Evolutionary conservation across 805 yeast species (phyloP).

Genomic region (Nakazawaea molendinolei): DNA sequence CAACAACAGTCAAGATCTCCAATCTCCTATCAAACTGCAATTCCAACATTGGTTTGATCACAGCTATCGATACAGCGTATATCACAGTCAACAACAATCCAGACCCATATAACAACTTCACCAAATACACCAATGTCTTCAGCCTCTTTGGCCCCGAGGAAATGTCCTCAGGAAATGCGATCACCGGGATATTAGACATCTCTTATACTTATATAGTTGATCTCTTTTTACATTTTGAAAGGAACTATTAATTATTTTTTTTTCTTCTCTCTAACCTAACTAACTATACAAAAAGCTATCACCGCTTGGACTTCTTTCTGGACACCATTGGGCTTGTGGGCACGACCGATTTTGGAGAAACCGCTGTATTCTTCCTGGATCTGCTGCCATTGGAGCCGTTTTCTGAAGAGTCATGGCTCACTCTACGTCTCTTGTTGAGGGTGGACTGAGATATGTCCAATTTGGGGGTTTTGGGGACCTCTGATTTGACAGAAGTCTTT

Average conservation of each 20-base stretch:
- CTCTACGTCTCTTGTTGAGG: slow-evolving; percentile 26
- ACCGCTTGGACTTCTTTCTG: slow-evolving; percentile 5
- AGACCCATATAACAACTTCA: slow-evolving; percentile 27
- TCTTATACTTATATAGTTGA: background rate
- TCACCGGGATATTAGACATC: slow-evolving; percentile 17
- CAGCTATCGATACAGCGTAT: slow-evolving; percentile 25
- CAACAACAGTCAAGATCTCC: slow-evolving; percentile 24
- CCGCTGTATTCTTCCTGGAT: slow-evolving; percentile 5
- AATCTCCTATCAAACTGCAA: slow-evolving; percentile 32
- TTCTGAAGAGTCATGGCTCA: slow-evolving; percentile 12
- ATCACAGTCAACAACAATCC: slow-evolving; percentile 26
- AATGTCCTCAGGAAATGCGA: slow-evolving; percentile 28
- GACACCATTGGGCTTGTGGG: slow-evolving; percentile 4
- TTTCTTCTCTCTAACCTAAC: too few relatives aligned
- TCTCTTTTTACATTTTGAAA: background rate
- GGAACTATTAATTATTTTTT: background rate
- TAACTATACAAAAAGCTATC: too few relatives aligned
- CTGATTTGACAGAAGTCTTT: slow-evolving; percentile 13
- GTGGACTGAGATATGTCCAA: slow-evolving; percentile 29
- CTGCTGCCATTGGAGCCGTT: background rate
- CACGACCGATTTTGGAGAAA: slow-evolving; percentile 9
- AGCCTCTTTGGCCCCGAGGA: slow-evolving; percentile 14
- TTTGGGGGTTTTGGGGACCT: slow-evolving; percentile 15
- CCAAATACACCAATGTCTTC: slow-evolving; percentile 22
- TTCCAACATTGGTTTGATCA: slow-evolving; percentile 34